Base-by-base conservation (phyloP, 495 filamentous ascomycete genomes). In the Articulospora tetracladia region DNA sequence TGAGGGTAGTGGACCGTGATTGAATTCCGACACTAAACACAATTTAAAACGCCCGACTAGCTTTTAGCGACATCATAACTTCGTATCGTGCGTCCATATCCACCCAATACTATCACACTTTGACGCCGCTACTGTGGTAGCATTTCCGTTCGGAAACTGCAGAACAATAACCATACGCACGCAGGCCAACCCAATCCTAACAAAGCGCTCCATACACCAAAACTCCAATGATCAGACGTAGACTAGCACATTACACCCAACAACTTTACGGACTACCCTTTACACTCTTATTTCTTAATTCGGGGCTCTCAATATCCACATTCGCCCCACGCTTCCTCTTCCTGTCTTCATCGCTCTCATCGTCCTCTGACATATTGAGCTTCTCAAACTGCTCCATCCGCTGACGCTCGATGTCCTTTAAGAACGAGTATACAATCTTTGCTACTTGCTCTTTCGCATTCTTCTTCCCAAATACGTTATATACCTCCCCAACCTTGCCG, bases 361-460 rank as follows among this genome's bases (percentile, higher is more conserved):
- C 39, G 39, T 11, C 15, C 4, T 44, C 39, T 3, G n/a, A 7
- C 39, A 44, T 11, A 15, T n/a, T n/a, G n/a, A n/a, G n/a, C n/a
- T n/a, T n/a, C 48, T 56, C 69, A 63, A 60, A 59, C 52, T 52
- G 41, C 53, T 44, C 49, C 19, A 27, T 20, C 20, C 63, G 49
- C 25, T 60, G 59, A 50, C 65, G 58, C 41, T 66, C 68, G 30
- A 76, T 59, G 20, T 61, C 57, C 57, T 62, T 65, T 57, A 80
- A 61, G 28, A 72, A 70, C 26, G 54, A 57, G 53, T 73, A 60
- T 30, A 75, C 70, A 17, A 52, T 30, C 60, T 63, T 68, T 6
- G 77, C 76, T 61, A 73, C 65, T 63, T 73, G 28, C 68, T 81
- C 77, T 55, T 75, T 79, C 3, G 77, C 74, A 44, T 69, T 75